phyloP scores from a whole-genome alignment of 495 filamentous ascomycete genomes.

The Sporormia fimetaria region DNA sequence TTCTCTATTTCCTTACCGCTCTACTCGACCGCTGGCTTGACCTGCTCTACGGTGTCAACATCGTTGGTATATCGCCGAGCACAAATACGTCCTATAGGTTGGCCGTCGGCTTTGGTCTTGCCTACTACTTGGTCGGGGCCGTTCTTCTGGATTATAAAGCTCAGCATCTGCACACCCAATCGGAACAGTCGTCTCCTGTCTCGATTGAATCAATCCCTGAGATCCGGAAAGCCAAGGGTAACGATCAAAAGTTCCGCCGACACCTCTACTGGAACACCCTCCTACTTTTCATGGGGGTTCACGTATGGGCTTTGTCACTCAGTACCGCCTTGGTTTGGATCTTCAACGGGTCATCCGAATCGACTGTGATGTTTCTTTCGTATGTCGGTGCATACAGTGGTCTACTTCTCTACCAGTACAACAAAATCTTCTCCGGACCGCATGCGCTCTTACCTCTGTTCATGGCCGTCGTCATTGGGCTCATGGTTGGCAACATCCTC shows the following conservation, averaged over 20 bases:
- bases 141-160: slow-evolving; percentile 49
- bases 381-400: slow-evolving; percentile 48
- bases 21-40: slow-evolving; percentile 51
- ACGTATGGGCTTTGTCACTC: slow-evolving; percentile 46
- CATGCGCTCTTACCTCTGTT: slow-evolving; percentile 43
- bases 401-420: slow-evolving; percentile 50
- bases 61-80: slow-evolving; percentile 36
- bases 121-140: slow-evolving; percentile 49
- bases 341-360: slow-evolving; percentile 36
- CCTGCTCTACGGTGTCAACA: slow-evolving; percentile 38
- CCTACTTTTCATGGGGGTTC: slow-evolving; percentile 42
- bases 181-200: slow-evolving; percentile 29
- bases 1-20: slow-evolving; percentile 49
- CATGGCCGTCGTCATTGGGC: slow-evolving; percentile 37
- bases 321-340: slow-evolving; percentile 43
- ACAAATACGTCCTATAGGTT: slow-evolving; percentile 38
- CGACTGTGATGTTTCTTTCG: slow-evolving; percentile 41
- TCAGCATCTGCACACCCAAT: slow-evolving; percentile 36
- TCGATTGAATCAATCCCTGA: slow-evolving; percentile 34
- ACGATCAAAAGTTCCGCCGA: slow-evolving; percentile 40
- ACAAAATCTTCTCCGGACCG: slow-evolving; percentile 47
- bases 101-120: slow-evolving; percentile 46
- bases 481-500: slow-evolving; percentile 36
- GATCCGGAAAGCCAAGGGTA: slow-evolving; percentile 36
- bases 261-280: slow-evolving; percentile 47